Conservation (phyloP, 2,329 filamentous ascomycete species). For the Ophiostoma australiae region DNA sequence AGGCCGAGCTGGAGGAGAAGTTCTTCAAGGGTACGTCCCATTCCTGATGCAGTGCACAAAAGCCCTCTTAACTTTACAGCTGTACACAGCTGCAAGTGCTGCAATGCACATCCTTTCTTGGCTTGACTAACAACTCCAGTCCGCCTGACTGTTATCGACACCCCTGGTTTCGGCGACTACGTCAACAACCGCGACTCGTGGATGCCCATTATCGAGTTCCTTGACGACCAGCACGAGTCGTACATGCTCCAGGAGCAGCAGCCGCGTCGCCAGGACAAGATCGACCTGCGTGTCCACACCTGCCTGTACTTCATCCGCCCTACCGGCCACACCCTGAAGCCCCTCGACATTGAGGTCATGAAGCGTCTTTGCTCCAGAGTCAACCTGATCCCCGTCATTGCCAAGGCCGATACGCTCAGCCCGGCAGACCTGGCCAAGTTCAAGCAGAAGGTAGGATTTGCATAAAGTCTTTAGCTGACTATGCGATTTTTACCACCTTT, state of each 20-base stretch:
- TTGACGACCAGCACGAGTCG: constrained; percentile 99
- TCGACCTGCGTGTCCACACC: constrained; percentile 95
- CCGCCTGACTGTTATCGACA: constrained; percentile 97
- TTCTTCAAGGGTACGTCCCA: constrained; percentile 88
- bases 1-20: constrained; percentile 99
- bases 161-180: constrained; percentile 97
- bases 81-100: background rate
- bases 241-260: constrained; percentile 99
- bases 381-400: constrained; percentile 96
- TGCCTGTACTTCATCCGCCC: constrained; percentile 99
- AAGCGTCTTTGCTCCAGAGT: constrained; percentile 97
- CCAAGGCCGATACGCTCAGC: constrained; percentile 97
- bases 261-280: constrained; percentile 95
- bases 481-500: background rate
- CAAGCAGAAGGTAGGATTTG: constrained; percentile 70
- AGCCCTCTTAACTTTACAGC: background rate
- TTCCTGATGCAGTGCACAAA: background rate
- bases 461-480: too few relatives aligned
- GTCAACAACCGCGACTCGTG: constrained; percentile 99
- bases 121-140: constrained; percentile 50
- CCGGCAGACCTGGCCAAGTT: constrained; percentile 85
- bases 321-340: constrained; percentile 97
- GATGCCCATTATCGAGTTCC: constrained; percentile 99
- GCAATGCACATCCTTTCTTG: background rate
- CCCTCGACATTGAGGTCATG: constrained; percentile 99